Conservation (phyloP, 2,329 filamentous ascomycete species). For the Talaromyces sp. region DNA sequence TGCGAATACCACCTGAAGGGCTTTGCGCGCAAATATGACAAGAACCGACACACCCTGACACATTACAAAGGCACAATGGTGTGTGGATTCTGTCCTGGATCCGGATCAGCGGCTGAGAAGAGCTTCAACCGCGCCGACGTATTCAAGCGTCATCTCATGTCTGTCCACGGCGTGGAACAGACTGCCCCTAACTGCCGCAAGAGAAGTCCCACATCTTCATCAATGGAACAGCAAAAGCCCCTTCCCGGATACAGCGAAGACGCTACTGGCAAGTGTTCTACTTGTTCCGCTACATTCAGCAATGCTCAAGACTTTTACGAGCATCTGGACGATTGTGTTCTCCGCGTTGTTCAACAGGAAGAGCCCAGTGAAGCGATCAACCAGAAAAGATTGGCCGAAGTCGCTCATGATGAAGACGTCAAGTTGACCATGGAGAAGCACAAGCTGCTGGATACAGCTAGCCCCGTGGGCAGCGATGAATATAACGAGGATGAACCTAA, state of each 20-base stretch:
- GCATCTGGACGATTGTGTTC: slow-evolving; percentile 72
- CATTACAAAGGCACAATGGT: slow-evolving; percentile 98
- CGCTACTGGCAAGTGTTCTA: slow-evolving; percentile 83
- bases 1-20: slow-evolving; percentile 92
- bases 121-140: slow-evolving; percentile 94
- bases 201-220: slow-evolving; percentile 51
- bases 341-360: slow-evolving; percentile 59
- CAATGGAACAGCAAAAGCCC: slow-evolving; percentile 52
- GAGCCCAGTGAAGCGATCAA: slow-evolving; percentile 58
- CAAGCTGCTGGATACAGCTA: slow-evolving; percentile 49
- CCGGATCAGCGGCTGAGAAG: slow-evolving; percentile 84
- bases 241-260: slow-evolving; percentile 68
- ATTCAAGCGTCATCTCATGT: slow-evolving; percentile 89
- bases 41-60: slow-evolving; percentile 88
- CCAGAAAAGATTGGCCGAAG: slow-evolving; percentile 53
- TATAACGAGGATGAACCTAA: slow-evolving; percentile 50
- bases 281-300: slow-evolving; percentile 77
- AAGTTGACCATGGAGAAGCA: slow-evolving; percentile 58
- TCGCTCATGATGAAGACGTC: slow-evolving; percentile 58
- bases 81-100: slow-evolving; percentile 88
- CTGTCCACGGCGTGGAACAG: slow-evolving; percentile 88
- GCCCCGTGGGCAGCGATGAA: slow-evolving; percentile 48
- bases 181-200: slow-evolving; percentile 87
- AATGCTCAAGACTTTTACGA: slow-evolving; percentile 97
- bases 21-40: slow-evolving; percentile 93